Percentiles rank a stretch among this genome's conserved stretches.
These are phyloP conservation scores for Heterobasidion annosum DNA, from an alignment of 1,284 basidiomycete genomes.

Conservation along the genomic window DNA sequence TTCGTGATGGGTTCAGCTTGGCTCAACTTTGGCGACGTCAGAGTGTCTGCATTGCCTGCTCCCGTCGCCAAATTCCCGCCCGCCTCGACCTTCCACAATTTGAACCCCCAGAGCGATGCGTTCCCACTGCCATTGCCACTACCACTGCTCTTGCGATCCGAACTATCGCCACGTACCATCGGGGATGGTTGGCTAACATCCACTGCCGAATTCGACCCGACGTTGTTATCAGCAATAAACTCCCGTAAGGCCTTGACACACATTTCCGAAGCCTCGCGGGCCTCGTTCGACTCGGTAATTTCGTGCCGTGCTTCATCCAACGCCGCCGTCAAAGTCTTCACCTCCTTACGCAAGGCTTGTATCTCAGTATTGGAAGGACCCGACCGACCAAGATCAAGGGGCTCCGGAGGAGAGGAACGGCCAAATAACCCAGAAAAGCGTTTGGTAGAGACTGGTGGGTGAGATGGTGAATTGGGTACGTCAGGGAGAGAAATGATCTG, in stretches of 20 bases:
- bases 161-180: slow-evolving; percentile 9
- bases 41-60: slow-evolving; percentile 9
- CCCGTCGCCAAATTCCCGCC: slow-evolving; percentile 9
- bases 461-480: slow-evolving; percentile 5
- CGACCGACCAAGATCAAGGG: slow-evolving; percentile 3
- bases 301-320: slow-evolving; percentile 60
- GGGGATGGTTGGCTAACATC: slow-evolving; percentile 13
- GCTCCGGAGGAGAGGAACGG: slow-evolving; percentile 17
- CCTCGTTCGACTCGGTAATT: slow-evolving; percentile 72
- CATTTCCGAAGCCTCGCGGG: slow-evolving; percentile 77
- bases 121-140: slow-evolving; percentile 2
- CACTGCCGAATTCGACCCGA: slow-evolving; percentile 29
- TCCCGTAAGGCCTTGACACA: slow-evolving; percentile 77
- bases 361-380: slow-evolving; percentile 22
- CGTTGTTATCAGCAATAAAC: slow-evolving; percentile 74
- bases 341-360: slow-evolving; percentile 53
- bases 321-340: slow-evolving; percentile 46
- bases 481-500: slow-evolving; percentile 16
- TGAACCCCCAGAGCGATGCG: slow-evolving; percentile 30
- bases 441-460: slow-evolving; percentile 24
- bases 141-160: slow-evolving; percentile 4
- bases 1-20: slow-evolving; percentile 32
- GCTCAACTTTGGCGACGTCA: background rate
- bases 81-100: slow-evolving; percentile 48
- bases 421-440: slow-evolving; percentile 48